phyloP scores from a whole-genome alignment of 1,139 yeast genomes.

The Entelexis paramagnoliae region DNA sequence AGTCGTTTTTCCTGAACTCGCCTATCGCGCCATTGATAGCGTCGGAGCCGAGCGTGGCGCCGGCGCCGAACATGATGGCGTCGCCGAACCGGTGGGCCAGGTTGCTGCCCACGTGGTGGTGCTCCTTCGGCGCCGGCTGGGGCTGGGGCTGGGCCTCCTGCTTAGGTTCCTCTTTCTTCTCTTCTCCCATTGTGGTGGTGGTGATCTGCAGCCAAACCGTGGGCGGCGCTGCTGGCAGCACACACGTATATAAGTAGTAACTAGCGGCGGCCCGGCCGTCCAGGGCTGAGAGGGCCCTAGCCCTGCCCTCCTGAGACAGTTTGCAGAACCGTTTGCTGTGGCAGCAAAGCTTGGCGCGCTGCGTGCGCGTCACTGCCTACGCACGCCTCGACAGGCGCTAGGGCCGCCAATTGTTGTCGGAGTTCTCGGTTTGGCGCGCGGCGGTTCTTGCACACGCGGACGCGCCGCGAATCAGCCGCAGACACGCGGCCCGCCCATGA shows the following conservation, averaged over 20 bases:
- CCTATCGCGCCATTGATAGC: constrained; percentile 15
- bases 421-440: too few species aligned
- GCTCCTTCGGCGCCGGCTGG: constrained; percentile 26
- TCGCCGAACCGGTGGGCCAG: constrained; percentile 58
- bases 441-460: too few species aligned
- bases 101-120: constrained; percentile 27
- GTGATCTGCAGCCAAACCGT: neutral
- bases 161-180: constrained; percentile 6
- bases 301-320: neutral
- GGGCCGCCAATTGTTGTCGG: too few species aligned
- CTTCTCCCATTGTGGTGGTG: constrained; percentile 1
- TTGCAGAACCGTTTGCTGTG: too few species aligned
- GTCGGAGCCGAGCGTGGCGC: constrained; percentile 88
- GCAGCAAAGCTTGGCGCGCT: too few species aligned
- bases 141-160: constrained; percentile 20
- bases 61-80: constrained; percentile 93
- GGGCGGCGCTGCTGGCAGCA: neutral
- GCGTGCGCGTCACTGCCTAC: too few species aligned
- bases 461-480: too few species aligned
- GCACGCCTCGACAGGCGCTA: too few species aligned
- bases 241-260: neutral
- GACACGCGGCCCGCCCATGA: neutral
- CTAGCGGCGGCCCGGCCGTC: neutral
- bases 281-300: neutral
- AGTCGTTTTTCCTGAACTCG: constrained; percentile 13